Base-by-base conservation (phyloP, 169 alveolate species). In the Plasmodium malariae region DNA sequence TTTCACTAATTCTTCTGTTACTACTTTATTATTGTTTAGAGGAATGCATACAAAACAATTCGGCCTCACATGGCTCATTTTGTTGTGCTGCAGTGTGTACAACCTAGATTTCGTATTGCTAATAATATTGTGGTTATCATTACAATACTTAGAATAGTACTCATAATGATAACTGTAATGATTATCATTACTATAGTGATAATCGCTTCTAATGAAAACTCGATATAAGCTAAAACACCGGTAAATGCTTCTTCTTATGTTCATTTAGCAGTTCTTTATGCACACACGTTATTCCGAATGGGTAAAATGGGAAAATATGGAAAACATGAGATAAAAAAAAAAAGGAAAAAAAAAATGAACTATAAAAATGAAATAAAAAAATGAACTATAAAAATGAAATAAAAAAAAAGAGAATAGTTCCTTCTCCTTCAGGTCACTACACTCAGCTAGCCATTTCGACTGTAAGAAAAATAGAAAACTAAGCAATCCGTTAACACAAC, bases 21-120 rank as follows among this genome's bases (percentile, higher is more conserved):
- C 11, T 7, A 28, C 36, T 21, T 67, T 19, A 40, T 80, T 55
- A 6, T 30, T 40, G 21, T 40, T 65, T 40, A 80, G 7, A 0
- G 90, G 90, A 19, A 80, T 80, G 48, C 90, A 80, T 7, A 80
- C 37, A 59, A 80, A 80, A 80, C 67, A 80, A 11, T 80, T 80
- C 7, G 90, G 76, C 24, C 34, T 80, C 6, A 59, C 21, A 48
- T 24, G n/a, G 5, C 68, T 63, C 90, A 67, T 80, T 32, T 45
- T 80, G n/a, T 32, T 76, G 28, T 76, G 17, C 6, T 54, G 34
- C 28, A 51, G 48, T 21, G 26, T 14, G 19, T 14, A 9, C 32
- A 45, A 3, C 14, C 26, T 55, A n/a, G 19, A 60, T 26, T 26
- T 60, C 21, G 12, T 60, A 4, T 30, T 60, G 28, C 19, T 24